Conservation (phyloP, 768 basidiomycete genomes). For the Suillus subalutaceus region DNA sequence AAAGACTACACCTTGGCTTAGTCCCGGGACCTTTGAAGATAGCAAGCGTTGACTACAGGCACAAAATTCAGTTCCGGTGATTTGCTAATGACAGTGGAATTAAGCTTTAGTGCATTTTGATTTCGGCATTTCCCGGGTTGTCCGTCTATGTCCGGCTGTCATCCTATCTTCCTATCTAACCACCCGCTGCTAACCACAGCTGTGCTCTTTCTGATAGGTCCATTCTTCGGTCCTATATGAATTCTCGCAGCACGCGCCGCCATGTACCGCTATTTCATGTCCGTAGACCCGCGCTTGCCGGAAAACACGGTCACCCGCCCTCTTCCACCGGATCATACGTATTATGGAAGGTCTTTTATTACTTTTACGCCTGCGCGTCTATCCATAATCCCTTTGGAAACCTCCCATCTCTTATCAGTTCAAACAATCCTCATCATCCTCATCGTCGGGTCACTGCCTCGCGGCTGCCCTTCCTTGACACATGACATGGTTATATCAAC, state of each 20-base stretch:
- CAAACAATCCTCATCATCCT: conserved; percentile 15
- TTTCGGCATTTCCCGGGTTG: conserved; percentile 25
- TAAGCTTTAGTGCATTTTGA: conserved; percentile 36
- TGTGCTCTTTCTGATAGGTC: not conserved
- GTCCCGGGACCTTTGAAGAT: not conserved
- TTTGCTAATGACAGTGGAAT: conserved; percentile 28
- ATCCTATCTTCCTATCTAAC: conserved; percentile 4
- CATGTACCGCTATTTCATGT: conserved; percentile 32
- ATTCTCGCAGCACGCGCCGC: conserved; percentile 5
- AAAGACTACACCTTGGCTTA: not conserved
- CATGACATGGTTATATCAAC: conserved; percentile 31
- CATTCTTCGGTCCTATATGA: conserved; percentile 17
- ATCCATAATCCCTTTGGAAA: conserved; percentile 5
- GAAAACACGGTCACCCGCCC: conserved; percentile 26
- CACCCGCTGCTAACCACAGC: conserved; percentile 10
- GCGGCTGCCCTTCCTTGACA: conserved; percentile 25
- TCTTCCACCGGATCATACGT: conserved; percentile 34
- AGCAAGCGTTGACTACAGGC: not conserved
- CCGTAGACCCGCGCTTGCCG: conserved; percentile 35
- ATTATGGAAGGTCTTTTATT: conserved; percentile 6
- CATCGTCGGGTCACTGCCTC: conserved; percentile 14
- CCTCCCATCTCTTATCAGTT: conserved; percentile 9
- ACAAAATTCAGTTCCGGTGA: conserved; percentile 28
- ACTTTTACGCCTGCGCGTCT: conserved; percentile 16
- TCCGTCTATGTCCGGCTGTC: conserved; percentile 36